Conservation (phyloP, 345 rosid genomes). For the Citrus sp. region DNA sequence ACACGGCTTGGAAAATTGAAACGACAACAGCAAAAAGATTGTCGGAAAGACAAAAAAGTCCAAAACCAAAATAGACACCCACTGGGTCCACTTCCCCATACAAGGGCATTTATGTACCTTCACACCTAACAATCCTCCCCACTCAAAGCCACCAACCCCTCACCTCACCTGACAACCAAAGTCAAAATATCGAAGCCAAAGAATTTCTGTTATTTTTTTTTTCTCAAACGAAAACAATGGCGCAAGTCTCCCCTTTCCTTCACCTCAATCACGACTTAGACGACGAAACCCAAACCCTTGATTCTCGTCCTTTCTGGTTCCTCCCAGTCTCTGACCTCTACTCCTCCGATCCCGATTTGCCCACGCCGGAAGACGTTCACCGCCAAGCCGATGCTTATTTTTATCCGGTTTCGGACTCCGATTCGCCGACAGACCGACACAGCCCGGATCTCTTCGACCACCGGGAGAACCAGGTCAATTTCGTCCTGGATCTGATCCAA, state of each 20-base stretch:
- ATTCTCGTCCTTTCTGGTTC: constrained; percentile 37
- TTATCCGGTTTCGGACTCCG: constrained; percentile 29
- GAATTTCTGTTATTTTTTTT: no score
- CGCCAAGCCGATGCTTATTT: neutral
- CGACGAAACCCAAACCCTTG: constrained; percentile 20
- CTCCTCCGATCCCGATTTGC: constrained; percentile 32
- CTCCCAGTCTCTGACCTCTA: constrained; percentile 24
- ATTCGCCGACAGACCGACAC: constrained; percentile 20
- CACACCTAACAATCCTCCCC: neutral
- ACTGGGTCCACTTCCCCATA: neutral
- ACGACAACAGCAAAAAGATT: no score
- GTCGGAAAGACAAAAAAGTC: neutral
- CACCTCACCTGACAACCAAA: neutral
- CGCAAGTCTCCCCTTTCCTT: constrained; percentile 29
- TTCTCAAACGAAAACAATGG: neutral
- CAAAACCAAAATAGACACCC: neutral
- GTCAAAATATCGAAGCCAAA: neutral
- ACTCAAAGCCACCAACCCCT: neutral
- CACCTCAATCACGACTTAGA: constrained; percentile 20
- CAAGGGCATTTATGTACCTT: neutral
- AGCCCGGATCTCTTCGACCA: constrained; percentile 43
- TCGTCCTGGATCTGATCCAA: constrained; percentile 88
- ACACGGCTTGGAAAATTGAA: neutral
- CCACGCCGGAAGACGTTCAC: constrained; percentile 7
- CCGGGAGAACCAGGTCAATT: constrained; percentile 62